A percentile compares a stretch with the other conserved stretches of the same genome.
Evolutionary conservation across 2,329 filamentous ascomycete species (phyloP).

Genomic region (Fusarium heterosporum): DNA sequence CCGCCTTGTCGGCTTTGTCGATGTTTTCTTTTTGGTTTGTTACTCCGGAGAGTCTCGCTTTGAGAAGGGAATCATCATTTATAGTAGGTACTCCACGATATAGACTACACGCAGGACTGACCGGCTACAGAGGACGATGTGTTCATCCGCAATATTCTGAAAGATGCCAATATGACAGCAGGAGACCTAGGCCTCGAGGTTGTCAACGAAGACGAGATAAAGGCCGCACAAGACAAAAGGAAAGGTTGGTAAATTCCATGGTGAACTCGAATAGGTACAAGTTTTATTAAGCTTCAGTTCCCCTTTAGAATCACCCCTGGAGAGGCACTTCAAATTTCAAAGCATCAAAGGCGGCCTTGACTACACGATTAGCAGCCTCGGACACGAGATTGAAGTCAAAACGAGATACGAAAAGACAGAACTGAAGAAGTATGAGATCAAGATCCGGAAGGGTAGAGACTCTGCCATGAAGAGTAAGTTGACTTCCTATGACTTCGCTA

Average conservation of each 20-base stretch:
- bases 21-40: constrained; percentile 10
- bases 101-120: fast-evolving
- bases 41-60: constrained; percentile 16
- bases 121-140: neutral
- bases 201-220: constrained; percentile 1
- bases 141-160: neutral
- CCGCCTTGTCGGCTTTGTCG: constrained; percentile 5
- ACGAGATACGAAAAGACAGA: constrained; percentile 2
- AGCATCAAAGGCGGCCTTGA: constrained; percentile 8
- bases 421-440: neutral
- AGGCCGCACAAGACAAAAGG: neutral
- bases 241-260: neutral
- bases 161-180: neutral
- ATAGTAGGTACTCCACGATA: neutral
- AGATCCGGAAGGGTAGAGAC: constrained; percentile 5
- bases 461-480: constrained; percentile 8
- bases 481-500: neutral
- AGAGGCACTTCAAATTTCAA: constrained; percentile 6
- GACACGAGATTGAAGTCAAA: constrained; percentile 8
- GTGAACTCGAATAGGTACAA: fast-evolving
- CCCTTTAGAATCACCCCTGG: neutral
- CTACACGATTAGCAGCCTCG: constrained; percentile 3
- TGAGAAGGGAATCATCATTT: constrained; percentile 9
- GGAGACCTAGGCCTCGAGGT: neutral
- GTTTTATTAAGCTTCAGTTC: fast-evolving